Percentiles rank a stretch among this genome's conserved stretches.
phyloP scores from a whole-genome alignment of 148 eudicot species.

The Chenopodium quinoa region DNA sequence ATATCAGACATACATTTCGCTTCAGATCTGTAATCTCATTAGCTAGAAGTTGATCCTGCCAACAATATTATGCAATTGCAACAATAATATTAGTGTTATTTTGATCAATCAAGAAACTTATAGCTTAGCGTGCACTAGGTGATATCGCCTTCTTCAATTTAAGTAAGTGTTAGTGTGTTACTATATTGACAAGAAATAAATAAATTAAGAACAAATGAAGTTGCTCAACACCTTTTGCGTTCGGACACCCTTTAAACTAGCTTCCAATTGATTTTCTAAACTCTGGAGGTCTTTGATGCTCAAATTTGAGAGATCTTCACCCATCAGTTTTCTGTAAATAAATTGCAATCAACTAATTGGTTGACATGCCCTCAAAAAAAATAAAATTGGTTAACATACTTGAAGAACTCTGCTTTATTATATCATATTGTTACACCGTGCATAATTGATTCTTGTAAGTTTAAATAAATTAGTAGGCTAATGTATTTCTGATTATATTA shows the following conservation, averaged over 20 bases:
- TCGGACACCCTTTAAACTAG: constrained; percentile 53
- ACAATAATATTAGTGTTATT: too few species aligned
- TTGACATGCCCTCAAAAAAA: too few species aligned
- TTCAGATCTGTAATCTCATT: constrained; percentile 50
- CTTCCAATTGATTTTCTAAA: constrained; percentile 60
- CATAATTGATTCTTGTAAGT: too few species aligned
- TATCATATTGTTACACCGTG: too few species aligned
- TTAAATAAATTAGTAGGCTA: too few species aligned
- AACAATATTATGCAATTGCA: neutral
- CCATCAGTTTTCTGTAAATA: constrained; percentile 59
- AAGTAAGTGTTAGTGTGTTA: too few species aligned
- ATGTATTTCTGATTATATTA: too few species aligned
- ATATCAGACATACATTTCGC: constrained; percentile 35
- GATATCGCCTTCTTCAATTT: too few species aligned
- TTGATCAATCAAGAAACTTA: too few species aligned
- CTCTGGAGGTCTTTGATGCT: constrained; percentile 53
- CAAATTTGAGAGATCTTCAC: constrained; percentile 68
- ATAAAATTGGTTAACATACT: too few species aligned
- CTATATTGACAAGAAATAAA: neutral
- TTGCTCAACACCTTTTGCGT: constrained; percentile 41
- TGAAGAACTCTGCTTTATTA: too few species aligned
- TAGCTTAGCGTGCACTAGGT: too few species aligned
- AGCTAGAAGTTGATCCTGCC: constrained; percentile 53
- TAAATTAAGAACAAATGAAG: neutral
- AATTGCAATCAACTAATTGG: neutral